Evolutionary conservation across 2,329 filamentous ascomycete species (phyloP), one percentile per base, ranked within the genome.

Genomic region (Pseudocercospora pini-densiflorae): DNA sequence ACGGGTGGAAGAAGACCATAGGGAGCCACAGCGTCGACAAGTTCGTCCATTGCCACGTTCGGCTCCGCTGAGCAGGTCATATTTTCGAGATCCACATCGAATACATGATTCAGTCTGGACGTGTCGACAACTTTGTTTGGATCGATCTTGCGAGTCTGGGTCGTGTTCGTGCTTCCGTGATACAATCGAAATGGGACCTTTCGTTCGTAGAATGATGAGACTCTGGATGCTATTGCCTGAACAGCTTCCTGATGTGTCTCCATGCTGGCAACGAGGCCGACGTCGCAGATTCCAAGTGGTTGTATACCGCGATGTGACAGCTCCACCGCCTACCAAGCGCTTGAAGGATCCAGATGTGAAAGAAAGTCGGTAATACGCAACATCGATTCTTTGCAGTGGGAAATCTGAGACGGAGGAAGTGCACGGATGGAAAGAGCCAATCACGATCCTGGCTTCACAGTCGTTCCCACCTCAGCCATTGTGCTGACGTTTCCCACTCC

Each of bases 21-120:
- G 4, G 78, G 76, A 55, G 89, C 71, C 0, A 88, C 88, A 1
- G 83, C 86, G 61, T 85, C 82, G 0, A 91, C 84, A 1, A 92
- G 81, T 0, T 79, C 79, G 65, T 90, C 88, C 88, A 92, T 91
- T 0, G 88, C 82, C 3, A 92, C 89, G 70, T 91, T 92, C 0
- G 89, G 88, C 73, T 92, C 89, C 0, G 90, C 89, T 0, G 87
- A 72, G 57, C 80, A 81, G 12, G 80, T 84, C 66, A 80, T 81
- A 5, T 73, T 77, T 16, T 76, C 65, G 9, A 70, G 69, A 69
- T 85, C 77, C 55, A 86, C 78, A 7, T 75, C 68, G 8, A 86
- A 69, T 1, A 86, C 80, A 71, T 83, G 75, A 36, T 80, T 81
- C n/a, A 86, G 78, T 3, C 73, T 75, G 68, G 79, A 82, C n/a